Conservation (phyloP, 805 yeast genomes). For the Candida michaelii region DNA sequence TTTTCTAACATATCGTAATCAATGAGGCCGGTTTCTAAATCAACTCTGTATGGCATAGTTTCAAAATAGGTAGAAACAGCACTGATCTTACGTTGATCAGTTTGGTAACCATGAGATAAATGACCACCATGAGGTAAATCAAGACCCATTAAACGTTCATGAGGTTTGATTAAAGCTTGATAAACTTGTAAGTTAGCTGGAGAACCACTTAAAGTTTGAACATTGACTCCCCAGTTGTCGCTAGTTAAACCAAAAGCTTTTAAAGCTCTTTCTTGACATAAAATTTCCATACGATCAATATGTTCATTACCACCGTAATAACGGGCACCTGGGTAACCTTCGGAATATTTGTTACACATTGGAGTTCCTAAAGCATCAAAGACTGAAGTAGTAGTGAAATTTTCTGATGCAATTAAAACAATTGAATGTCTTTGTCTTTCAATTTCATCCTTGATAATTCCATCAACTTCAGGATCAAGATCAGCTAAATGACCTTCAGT, state of each 20-base stretch:
- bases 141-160: slow-evolving; percentile 96
- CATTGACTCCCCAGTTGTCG: slow-evolving; percentile 96
- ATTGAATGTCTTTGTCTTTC: slow-evolving; percentile 88
- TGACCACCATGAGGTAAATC: slow-evolving; percentile 99
- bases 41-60: slow-evolving; percentile 95
- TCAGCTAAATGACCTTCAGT: slow-evolving; percentile 64
- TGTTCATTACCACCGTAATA: slow-evolving; percentile 97
- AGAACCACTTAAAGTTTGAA: slow-evolving; percentile 93
- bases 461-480: slow-evolving; percentile 82
- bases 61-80: slow-evolving; percentile 92
- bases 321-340: slow-evolving; percentile 97
- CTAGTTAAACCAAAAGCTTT: slow-evolving; percentile 80
- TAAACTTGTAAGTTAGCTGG: slow-evolving; percentile 98
- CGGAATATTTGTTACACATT: slow-evolving; percentile 97
- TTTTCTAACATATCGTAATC: slow-evolving; percentile 86
- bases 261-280: slow-evolving; percentile 92
- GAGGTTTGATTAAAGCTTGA: slow-evolving; percentile 92
- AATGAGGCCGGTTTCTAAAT: slow-evolving; percentile 82
- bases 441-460: slow-evolving; percentile 73
- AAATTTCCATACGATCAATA: slow-evolving; percentile 85
- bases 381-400: slow-evolving; percentile 92
- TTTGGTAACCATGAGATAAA: slow-evolving; percentile 97
- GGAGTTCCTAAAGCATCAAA: slow-evolving; percentile 93
- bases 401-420: slow-evolving; percentile 92
- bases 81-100: slow-evolving; percentile 84